Conservation (phyloP, 345 rosid species). For the sweet orange (Citrus sinensis) region DNA sequence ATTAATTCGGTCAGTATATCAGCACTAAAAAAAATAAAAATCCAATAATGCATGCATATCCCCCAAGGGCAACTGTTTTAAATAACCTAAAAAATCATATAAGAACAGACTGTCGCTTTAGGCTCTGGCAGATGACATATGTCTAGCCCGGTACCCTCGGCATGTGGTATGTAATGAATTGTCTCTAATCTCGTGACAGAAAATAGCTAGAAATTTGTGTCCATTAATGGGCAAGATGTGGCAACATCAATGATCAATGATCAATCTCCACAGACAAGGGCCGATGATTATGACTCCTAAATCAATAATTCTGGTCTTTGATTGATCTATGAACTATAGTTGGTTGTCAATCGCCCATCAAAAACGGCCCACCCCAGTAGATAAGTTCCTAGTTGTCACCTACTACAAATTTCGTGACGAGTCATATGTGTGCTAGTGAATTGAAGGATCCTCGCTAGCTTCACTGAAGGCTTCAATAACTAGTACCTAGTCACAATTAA, state of each 20-base stretch:
- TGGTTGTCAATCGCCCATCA: not conserved
- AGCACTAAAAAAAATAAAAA: no score
- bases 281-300: not conserved
- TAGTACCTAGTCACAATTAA: not conserved
- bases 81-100: not conserved
- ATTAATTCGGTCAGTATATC: no score
- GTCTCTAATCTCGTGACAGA: not conserved
- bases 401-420: not conserved
- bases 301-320: conserved; percentile 3
- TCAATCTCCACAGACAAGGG: not conserved
- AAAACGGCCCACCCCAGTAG: conserved; percentile 7
- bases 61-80: not conserved
- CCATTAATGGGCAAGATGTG: not conserved
- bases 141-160: not conserved
- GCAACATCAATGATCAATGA: not conserved
- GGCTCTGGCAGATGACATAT: not conserved
- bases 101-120: not conserved
- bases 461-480: not conserved
- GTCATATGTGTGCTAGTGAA: not conserved
- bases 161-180: not conserved
- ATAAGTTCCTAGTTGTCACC: not conserved
- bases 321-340: not conserved
- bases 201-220: not conserved
- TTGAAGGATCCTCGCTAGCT: not conserved
- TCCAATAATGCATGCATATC: no score